Percentiles rank a stretch among this genome's conserved stretches.
These are phyloP conservation scores for Neotropicomus parvogracilis DNA, from an alignment of 1,284 basidiomycete genomes.

Conservation along the genomic window DNA sequence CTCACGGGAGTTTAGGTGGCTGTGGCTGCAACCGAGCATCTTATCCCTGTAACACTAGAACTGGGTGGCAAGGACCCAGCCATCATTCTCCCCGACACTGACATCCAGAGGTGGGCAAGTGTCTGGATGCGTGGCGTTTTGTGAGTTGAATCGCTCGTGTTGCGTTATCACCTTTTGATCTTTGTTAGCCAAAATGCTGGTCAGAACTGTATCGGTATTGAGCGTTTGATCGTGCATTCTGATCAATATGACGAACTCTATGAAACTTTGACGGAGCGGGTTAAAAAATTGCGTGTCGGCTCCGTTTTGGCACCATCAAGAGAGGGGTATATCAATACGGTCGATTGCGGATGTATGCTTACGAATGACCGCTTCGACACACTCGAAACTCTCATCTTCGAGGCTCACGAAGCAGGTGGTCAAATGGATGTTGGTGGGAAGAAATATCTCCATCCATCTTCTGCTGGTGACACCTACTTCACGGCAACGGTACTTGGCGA, in stretches of 20 bases:
- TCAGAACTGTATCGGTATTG: conserved; percentile 97
- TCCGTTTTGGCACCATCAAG: conserved; percentile 60
- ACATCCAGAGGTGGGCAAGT: conserved; percentile 67
- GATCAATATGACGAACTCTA: conserved; percentile 74
- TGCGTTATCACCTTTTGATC: neutral
- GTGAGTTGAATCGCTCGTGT: conserved; percentile 46
- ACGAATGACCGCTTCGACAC: conserved; percentile 63
- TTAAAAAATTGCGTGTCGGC: conserved; percentile 65
- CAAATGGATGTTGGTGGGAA: conserved; percentile 65
- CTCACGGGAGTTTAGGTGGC: conserved; percentile 55
- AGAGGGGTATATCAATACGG: conserved; percentile 64
- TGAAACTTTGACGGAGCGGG: conserved; percentile 58
- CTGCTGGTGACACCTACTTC: conserved; percentile 77
- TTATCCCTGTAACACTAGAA: conserved; percentile 89
- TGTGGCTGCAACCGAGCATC: conserved; percentile 74
- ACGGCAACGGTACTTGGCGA: conserved; percentile 82
- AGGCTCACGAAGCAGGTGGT: conserved; percentile 75
- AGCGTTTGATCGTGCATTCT: conserved; percentile 83
- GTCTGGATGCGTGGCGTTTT: conserved; percentile 84
- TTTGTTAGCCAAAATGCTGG: conserved; percentile 77
- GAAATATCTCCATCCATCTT: conserved; percentile 60
- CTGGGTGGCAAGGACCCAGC: conserved; percentile 85
- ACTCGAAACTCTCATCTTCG: conserved; percentile 67
- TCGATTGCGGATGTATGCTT: conserved; percentile 85
- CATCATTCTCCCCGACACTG: conserved; percentile 70